Evolutionary conservation across 768 basidiomycete species (phyloP).

Genomic region (Trametes cingulata): DNA sequence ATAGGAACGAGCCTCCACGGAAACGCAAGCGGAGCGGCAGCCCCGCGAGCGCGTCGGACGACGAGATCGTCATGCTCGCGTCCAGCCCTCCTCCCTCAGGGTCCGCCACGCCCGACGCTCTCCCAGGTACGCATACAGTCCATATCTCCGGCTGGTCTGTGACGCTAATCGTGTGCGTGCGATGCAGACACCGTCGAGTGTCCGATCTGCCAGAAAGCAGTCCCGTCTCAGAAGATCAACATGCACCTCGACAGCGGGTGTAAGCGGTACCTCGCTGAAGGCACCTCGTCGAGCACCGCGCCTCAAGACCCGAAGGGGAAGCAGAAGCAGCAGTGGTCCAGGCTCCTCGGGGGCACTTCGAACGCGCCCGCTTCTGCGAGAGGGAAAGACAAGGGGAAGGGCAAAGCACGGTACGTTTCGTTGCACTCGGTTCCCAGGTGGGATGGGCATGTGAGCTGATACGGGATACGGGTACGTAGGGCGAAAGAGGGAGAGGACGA

Average conservation of each 20-base stretch:
- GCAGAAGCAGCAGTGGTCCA: conserved; percentile 30
- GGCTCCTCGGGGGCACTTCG: conserved; percentile 15
- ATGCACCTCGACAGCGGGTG: conserved; percentile 68
- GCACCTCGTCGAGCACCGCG: conserved; percentile 13
- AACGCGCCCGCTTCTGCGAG: no score
- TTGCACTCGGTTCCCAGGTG: conserved; percentile 23
- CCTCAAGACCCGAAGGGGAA: conserved; percentile 39
- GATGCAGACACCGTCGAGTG: conserved; percentile 49
- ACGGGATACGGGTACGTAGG: no score
- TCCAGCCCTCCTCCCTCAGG: conserved; percentile 13
- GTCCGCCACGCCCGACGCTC: conserved; percentile 7
- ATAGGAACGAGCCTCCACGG: not conserved
- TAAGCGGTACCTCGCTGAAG: conserved; percentile 29
- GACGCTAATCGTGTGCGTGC: no score
- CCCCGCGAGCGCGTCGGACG: conserved; percentile 3
- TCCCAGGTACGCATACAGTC: not conserved
- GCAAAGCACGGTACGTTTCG: conserved; percentile 12
- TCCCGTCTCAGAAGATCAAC: conserved; percentile 55
- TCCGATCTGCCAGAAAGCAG: conserved; percentile 56
- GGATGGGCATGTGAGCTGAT: no score
- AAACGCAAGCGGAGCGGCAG: conserved; percentile 28
- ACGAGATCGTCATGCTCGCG: conserved; percentile 5
- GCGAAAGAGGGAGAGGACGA: conserved; percentile 29
- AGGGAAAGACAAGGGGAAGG: conserved; percentile 14
- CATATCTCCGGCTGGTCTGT: no score